These are phyloP conservation scores for Fusarium mundagurra DNA, from an alignment of 2,329 filamentous ascomycete species.

Conservation along the genomic window DNA sequence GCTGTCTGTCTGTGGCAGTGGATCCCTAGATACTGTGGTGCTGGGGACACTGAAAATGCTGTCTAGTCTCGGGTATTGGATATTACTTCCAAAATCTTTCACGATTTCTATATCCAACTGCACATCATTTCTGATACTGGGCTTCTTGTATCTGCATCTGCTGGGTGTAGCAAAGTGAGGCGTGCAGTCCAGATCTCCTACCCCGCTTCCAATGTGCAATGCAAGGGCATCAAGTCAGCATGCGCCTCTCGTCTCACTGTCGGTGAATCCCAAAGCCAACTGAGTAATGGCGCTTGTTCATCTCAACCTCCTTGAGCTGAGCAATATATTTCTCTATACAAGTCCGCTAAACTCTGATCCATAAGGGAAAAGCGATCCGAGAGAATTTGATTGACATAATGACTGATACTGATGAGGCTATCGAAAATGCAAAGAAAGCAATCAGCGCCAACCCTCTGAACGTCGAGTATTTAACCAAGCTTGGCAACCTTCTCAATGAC, in stretches of 20 bases:
- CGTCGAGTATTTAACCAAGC: rapidly evolving
- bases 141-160: not conserved
- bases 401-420: not conserved
- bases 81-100: too few relatives aligned
- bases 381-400: not conserved
- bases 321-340: not conserved
- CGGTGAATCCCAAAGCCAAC: not conserved
- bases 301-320: not conserved
- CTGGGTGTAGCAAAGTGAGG: not conserved
- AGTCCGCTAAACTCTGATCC: not conserved
- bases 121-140: too few relatives aligned
- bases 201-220: not conserved
- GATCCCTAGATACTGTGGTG: too few relatives aligned
- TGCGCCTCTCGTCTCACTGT: not conserved
- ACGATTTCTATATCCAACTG: too few relatives aligned
- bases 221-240: too few relatives aligned
- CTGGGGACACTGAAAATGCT: too few relatives aligned
- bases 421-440: not conserved
- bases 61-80: too few relatives aligned
- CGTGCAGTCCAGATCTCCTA: not conserved
- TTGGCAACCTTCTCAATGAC: not conserved
- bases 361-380: not conserved
- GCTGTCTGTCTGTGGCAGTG: too few relatives aligned
- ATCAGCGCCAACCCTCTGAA: not conserved
- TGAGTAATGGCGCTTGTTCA: not conserved